phyloP scores from a whole-genome alignment of 1,139 yeast species.

The Geotrichum klebahnii region DNA sequence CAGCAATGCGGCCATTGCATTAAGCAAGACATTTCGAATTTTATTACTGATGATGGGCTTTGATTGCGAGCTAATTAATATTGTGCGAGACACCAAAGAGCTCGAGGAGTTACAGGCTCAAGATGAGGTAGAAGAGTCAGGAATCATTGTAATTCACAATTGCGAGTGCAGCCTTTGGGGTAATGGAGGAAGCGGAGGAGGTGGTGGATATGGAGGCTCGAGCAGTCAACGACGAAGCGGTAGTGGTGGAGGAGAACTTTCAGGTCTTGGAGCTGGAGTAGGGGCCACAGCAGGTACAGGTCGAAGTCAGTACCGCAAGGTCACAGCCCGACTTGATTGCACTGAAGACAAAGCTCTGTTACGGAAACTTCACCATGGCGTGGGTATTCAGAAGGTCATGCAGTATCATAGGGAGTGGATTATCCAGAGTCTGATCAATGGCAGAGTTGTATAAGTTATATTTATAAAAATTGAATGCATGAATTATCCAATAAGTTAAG shows the following conservation, averaged over 20 bases:
- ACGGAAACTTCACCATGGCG: slow-evolving; percentile 19
- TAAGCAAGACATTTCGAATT: slow-evolving; percentile 3
- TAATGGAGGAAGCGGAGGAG: neutral
- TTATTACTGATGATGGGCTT: slow-evolving; percentile 8
- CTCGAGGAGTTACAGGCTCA: neutral
- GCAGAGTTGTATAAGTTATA: slow-evolving; percentile 29
- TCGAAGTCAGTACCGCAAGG: too few species aligned
- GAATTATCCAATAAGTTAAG: too few species aligned
- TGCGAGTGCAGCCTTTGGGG: slow-evolving; percentile 6
- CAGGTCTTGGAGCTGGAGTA: too few species aligned
- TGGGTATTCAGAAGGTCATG: slow-evolving; percentile 21
- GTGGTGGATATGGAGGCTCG: neutral
- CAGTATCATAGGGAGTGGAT: slow-evolving; percentile 36
- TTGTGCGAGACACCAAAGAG: neutral
- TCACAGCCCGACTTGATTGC: slow-evolving; percentile 1
- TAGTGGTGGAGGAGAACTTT: neutral
- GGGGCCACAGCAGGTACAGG: too few species aligned
- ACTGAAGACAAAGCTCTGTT: slow-evolving; percentile 15
- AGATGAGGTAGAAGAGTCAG: neutral
- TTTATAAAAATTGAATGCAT: neutral
- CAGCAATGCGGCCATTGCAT: slow-evolving; percentile 10
- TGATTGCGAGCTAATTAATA: slow-evolving; percentile 1
- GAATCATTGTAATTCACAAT: slow-evolving; percentile 7
- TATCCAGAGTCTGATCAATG: slow-evolving; percentile 36
- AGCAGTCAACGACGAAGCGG: neutral